phyloP scores from a whole-genome alignment of 2,329 filamentous ascomycete genomes.

The Fusarium burgessii region DNA sequence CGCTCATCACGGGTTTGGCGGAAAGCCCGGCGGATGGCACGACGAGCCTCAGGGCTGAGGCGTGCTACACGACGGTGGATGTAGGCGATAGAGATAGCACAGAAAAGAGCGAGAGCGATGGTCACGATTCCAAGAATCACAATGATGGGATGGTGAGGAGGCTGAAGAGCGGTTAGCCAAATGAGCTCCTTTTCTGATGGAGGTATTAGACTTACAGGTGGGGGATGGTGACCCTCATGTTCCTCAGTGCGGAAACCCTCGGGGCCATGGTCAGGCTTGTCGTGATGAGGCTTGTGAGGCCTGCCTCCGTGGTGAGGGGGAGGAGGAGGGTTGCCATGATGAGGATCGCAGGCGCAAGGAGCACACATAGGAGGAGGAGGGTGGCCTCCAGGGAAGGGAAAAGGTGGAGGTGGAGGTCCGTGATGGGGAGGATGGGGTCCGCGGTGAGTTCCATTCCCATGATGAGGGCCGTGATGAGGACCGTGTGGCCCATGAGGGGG shows the following conservation, averaged over 20 bases:
- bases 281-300: constrained; percentile 35
- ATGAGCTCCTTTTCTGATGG: neutral
- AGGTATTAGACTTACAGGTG: constrained; percentile 34
- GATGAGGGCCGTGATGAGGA: constrained; percentile 30
- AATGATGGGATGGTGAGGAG: constrained; percentile 35
- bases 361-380: constrained; percentile 19
- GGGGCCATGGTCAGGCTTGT: constrained; percentile 40
- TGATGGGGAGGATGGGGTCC: constrained; percentile 38
- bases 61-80: constrained; percentile 39
- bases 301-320: constrained; percentile 38
- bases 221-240: constrained; percentile 24
- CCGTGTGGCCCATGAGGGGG: constrained; percentile 26
- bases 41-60: constrained; percentile 37
- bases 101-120: constrained; percentile 45
- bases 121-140: constrained; percentile 43
- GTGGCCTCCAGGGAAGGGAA: constrained; percentile 44
- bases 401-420: constrained; percentile 43
- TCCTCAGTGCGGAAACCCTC: constrained; percentile 22
- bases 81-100: constrained; percentile 41
- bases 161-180: constrained; percentile 10
- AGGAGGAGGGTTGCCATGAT: constrained; percentile 36
- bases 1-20: constrained; percentile 46
- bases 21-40: constrained; percentile 42
- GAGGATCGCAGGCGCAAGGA: constrained; percentile 24
- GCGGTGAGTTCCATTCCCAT: constrained; percentile 26